Evolutionary conservation across 768 basidiomycete genomes (phyloP).

Genomic region (Candolleomyces efflorescens): DNA sequence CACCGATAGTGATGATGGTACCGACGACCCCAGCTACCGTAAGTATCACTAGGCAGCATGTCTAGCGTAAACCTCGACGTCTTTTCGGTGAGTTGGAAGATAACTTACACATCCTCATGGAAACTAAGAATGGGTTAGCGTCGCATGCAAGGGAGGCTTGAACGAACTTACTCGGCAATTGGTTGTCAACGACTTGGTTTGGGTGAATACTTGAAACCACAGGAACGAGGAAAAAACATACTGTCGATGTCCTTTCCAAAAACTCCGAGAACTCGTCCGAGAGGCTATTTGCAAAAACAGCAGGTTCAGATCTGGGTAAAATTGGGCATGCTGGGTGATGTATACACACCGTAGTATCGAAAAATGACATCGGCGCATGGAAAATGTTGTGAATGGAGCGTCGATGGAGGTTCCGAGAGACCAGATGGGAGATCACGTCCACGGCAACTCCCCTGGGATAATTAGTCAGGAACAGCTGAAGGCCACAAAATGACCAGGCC

Average conservation of each 20-base stretch:
- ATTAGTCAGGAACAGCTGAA: background rate
- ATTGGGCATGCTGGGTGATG: background rate
- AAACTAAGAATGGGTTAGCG: conserved; percentile 30
- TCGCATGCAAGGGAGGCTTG: background rate
- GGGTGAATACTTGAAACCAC: background rate
- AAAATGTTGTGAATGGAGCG: conserved; percentile 53
- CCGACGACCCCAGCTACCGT: conserved; percentile 49
- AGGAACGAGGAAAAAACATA: conserved; percentile 19
- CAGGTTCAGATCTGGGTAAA: background rate
- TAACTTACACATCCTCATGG: conserved; percentile 52
- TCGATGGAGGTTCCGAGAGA: conserved; percentile 61
- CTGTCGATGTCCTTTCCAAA: conserved; percentile 68
- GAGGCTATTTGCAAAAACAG: conserved; percentile 34
- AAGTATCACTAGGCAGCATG: conserved; percentile 34
- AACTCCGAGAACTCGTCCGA: conserved; percentile 56
- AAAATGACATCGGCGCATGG: conserved; percentile 73
- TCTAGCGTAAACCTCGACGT: background rate
- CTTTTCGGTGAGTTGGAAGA: background rate
- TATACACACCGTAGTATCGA: conserved; percentile 59
- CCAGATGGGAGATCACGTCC: conserved; percentile 54
- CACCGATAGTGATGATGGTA: conserved; percentile 50
- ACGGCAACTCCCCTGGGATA: conserved; percentile 43
- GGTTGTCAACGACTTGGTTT: conserved; percentile 51
- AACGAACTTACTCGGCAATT: conserved; percentile 43
- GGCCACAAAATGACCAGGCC: conserved; percentile 13